Conservation (phyloP, 345 rosid genomes). For the Arabidopsis arenosa region DNA sequence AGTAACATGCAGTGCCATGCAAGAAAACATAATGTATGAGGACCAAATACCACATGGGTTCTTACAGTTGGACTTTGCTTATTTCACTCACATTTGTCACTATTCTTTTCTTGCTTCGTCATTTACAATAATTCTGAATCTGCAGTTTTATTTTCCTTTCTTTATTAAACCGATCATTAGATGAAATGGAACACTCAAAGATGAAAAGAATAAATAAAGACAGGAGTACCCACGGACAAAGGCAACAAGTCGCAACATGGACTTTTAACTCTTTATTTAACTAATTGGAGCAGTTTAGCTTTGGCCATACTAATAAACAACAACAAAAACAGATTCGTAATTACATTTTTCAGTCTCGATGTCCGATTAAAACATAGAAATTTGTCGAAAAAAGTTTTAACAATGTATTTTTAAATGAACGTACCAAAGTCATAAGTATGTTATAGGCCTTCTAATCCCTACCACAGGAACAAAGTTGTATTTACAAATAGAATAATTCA, state of each 20-base stretch:
- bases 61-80: constrained; percentile 47
- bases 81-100: constrained; percentile 41
- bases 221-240: neutral
- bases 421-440: neutral
- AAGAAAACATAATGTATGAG: constrained; percentile 44
- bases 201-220: neutral
- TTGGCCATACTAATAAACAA: neutral
- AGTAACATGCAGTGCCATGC: constrained; percentile 48
- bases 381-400: neutral
- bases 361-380: neutral
- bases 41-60: constrained; percentile 47
- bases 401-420: neutral
- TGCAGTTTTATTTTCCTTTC: neutral
- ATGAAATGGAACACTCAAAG: neutral
- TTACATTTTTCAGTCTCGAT: no score
- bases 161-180: neutral
- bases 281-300: neutral
- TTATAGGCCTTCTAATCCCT: neutral
- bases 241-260: neutral
- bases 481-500: neutral
- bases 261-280: neutral
- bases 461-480: constrained; percentile 18
- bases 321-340: no score
- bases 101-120: constrained; percentile 36
- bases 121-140: constrained; percentile 38